Base-by-base conservation (phyloP, 352 stramenopile species). In the Globisporangium lucens region DNA sequence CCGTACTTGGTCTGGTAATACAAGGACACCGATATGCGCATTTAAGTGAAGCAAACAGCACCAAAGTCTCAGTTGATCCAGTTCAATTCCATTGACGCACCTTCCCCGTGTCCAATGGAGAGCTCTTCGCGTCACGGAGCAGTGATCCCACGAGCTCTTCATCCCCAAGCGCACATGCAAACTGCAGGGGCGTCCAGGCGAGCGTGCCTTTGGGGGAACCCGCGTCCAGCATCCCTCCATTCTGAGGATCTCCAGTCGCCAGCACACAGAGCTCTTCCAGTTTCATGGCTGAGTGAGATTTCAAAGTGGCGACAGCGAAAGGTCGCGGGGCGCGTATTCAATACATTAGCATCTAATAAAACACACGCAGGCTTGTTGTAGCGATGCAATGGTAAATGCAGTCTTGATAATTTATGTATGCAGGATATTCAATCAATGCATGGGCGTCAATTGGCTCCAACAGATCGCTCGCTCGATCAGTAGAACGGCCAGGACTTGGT, bases 401-500 rank as follows among this genome's bases (percentile, higher is more conserved):
- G 5, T 22, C 51, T 15, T 36, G 52, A 65, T 47, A 69, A 65
- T 10, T 64, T 36, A 55, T n/a, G 35, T 29, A n/a, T 24, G 13
- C 0, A 43, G 15, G 17, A 43, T 15, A 13, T 2, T 24, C 4
- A 36, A 64, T 38, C 3, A 41, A 56, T 43, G 38, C 24, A 24
- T 24, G n/a, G 10, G 8, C 30, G 8, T n/a, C 13, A 47, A 20
- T 7, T n/a, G 41, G 17, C 4, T 47, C 4, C 15, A 47, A n/a
- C 15, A n/a, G 15, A n/a, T n/a, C 41, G 15, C 13, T 20, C 2
- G 47, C 20, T 12, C n/a, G 38, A 2, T 69, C 69, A 89, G 68
- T 92, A 86, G 65, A 94, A 94, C 24, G 83, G 83, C 85, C 85
- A 94, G 10, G 83, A 89, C 62, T 89, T 91, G 51, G 76, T 92